Evolutionary conservation across 169 alveolate genomes (phyloP), one percentile per base, ranked within the genome.

Genomic region (Ichthyophthirius multifiliis): DNA sequence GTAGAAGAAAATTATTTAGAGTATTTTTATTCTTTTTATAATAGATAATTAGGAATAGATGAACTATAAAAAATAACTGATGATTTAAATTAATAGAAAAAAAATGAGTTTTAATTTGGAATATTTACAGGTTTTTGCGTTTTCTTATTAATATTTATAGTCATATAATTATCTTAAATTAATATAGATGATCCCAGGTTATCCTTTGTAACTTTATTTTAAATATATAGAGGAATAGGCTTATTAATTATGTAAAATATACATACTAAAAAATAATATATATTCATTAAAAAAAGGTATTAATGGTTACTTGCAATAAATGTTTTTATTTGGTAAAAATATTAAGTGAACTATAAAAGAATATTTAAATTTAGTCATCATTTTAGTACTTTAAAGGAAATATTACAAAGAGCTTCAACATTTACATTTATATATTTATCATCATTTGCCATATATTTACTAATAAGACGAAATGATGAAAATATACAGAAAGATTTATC

Each of bases 291-390:
- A 0, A n/a, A 15, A 27, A 55, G 71, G 13, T 55, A 55, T 55
- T 23, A 55, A 27, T 55, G 71, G 71, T 5, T 55, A n/a, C 23
- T 55, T 20, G 71, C 43, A 3, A 27, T 34, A 39, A 55, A 55
- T 55, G 71, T 55, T 0, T 27, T 27, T 18, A 55, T 55, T 27
- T 55, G 71, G 71, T n/a, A 55, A 9, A 27, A 55, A 7, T 55
- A 55, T 18, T 27, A 55, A 55, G 71, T 55, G 2, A 55, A 55
- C 39, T 55, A 55, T 27, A 55, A 55, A n/a, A 4, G 23, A 27
- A 55, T 55, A 27, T 55, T 55, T 10, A 55, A 27, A 27, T 55
- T 55, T 55, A 55, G 31, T 55, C 71, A 55, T 55, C 71, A 55
- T 39, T 55, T 55, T 18, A 55, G 71, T 9, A 55, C 71, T 3